A percentile compares a stretch with the other conserved stretches of the same genome.
These are phyloP conservation scores for Setaria viridis DNA, from an alignment of 202 grass and related monocot species.

Conservation along the genomic window DNA sequence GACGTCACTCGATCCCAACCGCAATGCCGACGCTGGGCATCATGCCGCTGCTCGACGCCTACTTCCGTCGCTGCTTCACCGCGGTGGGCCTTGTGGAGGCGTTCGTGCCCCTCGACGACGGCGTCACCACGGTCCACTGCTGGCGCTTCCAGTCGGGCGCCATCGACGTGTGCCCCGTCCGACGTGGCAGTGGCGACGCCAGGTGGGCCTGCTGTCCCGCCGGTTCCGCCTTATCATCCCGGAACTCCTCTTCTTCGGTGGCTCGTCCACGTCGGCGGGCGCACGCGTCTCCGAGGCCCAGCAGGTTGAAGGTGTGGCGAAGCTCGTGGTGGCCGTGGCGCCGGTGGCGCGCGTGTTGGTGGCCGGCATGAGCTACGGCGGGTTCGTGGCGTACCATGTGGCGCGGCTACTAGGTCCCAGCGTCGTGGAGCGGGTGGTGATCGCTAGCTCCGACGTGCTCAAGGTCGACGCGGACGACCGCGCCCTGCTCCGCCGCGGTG, in stretches of 20 bases:
- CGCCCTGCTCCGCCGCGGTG: slow-evolving; percentile 49
- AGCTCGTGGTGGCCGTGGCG: slow-evolving; percentile 51
- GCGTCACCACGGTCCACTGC: slow-evolving; percentile 66
- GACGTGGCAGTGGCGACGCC: slow-evolving; percentile 75
- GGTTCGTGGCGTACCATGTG: too few relatives aligned
- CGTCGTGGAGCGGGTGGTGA: slow-evolving; percentile 59
- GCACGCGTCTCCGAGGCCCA: slow-evolving; percentile 57
- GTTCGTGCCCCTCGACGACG: slow-evolving; percentile 52
- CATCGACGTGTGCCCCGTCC: slow-evolving; percentile 33
- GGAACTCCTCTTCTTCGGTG: slow-evolving; percentile 90
- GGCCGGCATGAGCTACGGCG: too few relatives aligned
- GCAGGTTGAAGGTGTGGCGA: slow-evolving; percentile 61
- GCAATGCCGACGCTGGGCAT: slow-evolving; percentile 55
- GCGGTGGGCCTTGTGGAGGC: slow-evolving; percentile 57
- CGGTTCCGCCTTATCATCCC: slow-evolving; percentile 82
- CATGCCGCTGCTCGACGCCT: slow-evolving; percentile 52
- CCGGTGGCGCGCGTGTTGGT: slow-evolving; percentile 11
- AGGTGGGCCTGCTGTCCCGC: slow-evolving; percentile 62
- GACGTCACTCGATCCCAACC: slow-evolving; percentile 9
- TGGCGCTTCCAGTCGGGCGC: slow-evolving; percentile 50
- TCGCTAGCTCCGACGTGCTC: slow-evolving; percentile 71
- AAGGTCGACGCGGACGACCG: too few relatives aligned
- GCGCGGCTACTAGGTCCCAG: slow-evolving; percentile 48
- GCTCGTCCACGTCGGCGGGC: slow-evolving; percentile 51
- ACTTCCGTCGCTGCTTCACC: slow-evolving; percentile 60